Evolutionary conservation across 305 asterid genomes (phyloP), one percentile per base, ranked within the genome.

Genomic region (Fraxinus paxiana): DNA sequence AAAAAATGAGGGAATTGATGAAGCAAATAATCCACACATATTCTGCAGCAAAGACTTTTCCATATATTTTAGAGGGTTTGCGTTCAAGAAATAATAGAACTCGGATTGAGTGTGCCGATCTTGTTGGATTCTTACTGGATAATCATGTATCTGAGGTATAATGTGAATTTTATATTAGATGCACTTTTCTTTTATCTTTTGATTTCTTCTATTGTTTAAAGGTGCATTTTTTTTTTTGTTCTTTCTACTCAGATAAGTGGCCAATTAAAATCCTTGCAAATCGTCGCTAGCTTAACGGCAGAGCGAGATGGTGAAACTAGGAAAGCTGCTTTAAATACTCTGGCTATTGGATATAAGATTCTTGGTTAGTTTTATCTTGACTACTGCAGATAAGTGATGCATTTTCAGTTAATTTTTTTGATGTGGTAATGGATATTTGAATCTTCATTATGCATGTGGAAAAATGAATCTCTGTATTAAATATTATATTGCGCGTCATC

Each of bases 301-400:
- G 99, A 96, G 83, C 93, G 98, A 82, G 99, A 96, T 85, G 99
- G 99, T 81, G 99, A 96, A 79, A 85, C 93, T 80, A 88, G 99
- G 80, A 96, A 96, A 83, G 97, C 98, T 85, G 99, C 98, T 75
- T 87, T 96, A 77, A 96, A 93, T 87, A 86, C 99, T 80, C 83
- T 94, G 85, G 98, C 99, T 61, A 95, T 87, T 61, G 99, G 98
- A 84, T 95, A 92, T 78, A 95, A 95, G 91, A 90, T 95, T 84
- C 94, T 95, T 79, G 99, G 99, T 95, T 84, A 86, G 97, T 87
- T 86, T 82, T 79, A 48, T 72, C 77, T 51, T 65, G 71, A 31
- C 41, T 37, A 30, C 63, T 54, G 65, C 33, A 9, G 61, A 51
- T 26, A 56, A 81, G 70, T 77, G 81, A 20, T 46, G 13, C 37